Conservation (phyloP, 495 filamentous ascomycete genomes). For the Penicillium paxilli region DNA sequence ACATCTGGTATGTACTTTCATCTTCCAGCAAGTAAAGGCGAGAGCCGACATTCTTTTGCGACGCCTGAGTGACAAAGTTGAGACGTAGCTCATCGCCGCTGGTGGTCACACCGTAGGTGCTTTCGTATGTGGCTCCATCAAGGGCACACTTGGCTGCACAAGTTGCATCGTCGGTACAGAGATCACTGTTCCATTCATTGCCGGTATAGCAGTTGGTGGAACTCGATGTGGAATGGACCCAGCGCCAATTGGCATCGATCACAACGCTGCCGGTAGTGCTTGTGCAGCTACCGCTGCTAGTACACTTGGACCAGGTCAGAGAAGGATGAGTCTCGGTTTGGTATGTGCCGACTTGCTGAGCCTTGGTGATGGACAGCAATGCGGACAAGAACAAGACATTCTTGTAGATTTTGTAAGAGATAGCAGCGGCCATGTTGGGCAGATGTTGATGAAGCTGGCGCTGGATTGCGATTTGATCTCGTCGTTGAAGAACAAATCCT, state of each 20-base stretch:
- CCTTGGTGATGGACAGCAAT: slow-evolving; percentile 24
- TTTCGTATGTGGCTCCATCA: slow-evolving; percentile 59
- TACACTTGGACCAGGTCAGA: slow-evolving; percentile 58
- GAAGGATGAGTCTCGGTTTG: slow-evolving; percentile 59
- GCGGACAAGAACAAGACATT: slow-evolving; percentile 21
- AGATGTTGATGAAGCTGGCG: background rate
- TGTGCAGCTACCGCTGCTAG: slow-evolving; percentile 50
- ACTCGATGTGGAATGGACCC: slow-evolving; percentile 51
- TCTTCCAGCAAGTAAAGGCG: slow-evolving; percentile 61
- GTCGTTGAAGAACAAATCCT: background rate
- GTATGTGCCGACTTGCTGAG: slow-evolving; percentile 47
- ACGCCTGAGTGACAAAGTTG: slow-evolving; percentile 50
- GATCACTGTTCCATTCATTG: slow-evolving; percentile 52
- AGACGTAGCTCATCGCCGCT: slow-evolving; percentile 54
- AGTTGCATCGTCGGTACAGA: slow-evolving; percentile 52
- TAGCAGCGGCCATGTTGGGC: slow-evolving; percentile 16
- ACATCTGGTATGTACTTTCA: slow-evolving; percentile 57
- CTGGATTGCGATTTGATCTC: background rate
- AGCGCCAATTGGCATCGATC: slow-evolving; percentile 67
- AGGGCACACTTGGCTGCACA: slow-evolving; percentile 61
- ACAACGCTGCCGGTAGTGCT: slow-evolving; percentile 53
- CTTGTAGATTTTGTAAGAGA: slow-evolving; percentile 25
- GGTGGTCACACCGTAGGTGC: slow-evolving; percentile 57
- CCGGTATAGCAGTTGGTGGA: slow-evolving; percentile 68
- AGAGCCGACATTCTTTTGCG: slow-evolving; percentile 52